phyloP scores from a whole-genome alignment of 1,284 basidiomycete species.

The Stygiomarasmius scandens region DNA sequence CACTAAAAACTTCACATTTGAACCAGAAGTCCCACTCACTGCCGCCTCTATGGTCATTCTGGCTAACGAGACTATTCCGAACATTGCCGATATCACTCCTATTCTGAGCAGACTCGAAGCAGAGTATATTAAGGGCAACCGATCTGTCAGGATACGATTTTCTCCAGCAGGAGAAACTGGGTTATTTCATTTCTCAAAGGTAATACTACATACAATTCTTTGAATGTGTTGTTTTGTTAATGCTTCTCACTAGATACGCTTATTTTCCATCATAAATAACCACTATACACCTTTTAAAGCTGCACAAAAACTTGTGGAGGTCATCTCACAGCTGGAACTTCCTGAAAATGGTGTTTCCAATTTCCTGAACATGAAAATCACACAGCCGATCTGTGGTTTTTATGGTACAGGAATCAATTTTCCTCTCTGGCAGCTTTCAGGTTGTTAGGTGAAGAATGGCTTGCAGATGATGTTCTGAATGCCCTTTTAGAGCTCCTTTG shows the following conservation, averaged over 20 bases:
- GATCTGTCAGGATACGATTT: conserved; percentile 15
- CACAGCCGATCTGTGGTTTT: conserved; percentile 17
- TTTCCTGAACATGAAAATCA: conserved; percentile 7
- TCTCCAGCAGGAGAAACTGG: not conserved
- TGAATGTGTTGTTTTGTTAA: not conserved
- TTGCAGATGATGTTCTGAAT: conserved; percentile 28
- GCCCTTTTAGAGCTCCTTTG: conserved; percentile 23
- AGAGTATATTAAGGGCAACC: conserved; percentile 12
- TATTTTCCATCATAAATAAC: not conserved
- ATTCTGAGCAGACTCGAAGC: conserved; percentile 13
- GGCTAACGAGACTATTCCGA: conserved; percentile 17
- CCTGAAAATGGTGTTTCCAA: not conserved
- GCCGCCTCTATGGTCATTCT: conserved; percentile 17
- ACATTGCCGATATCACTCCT: conserved; percentile 13
- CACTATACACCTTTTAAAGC: not conserved
- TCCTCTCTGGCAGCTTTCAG: conserved; percentile 25
- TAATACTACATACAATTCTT: conserved; percentile 4
- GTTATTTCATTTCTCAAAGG: conserved; percentile 21
- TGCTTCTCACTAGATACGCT: not conserved
- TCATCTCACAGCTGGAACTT: not conserved
- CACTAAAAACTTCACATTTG: not conserved
- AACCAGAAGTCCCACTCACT: conserved; percentile 8
- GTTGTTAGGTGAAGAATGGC: conserved; percentile 26
- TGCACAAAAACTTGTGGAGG: not conserved
- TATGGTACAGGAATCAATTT: conserved; percentile 18